phyloP scores from a whole-genome alignment of 108 stramenopile genomes.

The Cyclostephanos invisitatus region DNA sequence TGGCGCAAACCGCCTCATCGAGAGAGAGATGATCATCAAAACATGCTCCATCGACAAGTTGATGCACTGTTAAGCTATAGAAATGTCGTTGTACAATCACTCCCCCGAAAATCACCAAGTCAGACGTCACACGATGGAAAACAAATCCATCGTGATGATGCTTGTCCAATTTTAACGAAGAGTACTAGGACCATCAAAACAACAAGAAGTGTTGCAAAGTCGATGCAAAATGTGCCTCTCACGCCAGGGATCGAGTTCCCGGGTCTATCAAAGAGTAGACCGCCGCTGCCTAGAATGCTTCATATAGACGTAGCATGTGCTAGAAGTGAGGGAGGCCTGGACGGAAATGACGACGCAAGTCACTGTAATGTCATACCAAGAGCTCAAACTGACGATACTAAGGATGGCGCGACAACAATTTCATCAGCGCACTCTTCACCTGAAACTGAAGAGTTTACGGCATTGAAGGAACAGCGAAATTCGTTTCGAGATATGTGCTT shows the following conservation, averaged over 20 bases:
- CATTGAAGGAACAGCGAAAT: slow-evolving; percentile 73
- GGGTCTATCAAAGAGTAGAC: slow-evolving; percentile 26
- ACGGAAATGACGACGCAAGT: slow-evolving; percentile 52
- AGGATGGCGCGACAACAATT: slow-evolving; percentile 76
- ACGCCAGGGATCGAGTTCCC: slow-evolving; percentile 24
- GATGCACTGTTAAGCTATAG: slow-evolving; percentile 52
- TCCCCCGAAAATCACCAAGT: slow-evolving; percentile 24
- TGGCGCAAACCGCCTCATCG: slow-evolving; percentile 22
- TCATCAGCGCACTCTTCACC: slow-evolving; percentile 65
- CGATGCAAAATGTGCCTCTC: slow-evolving; percentile 6
- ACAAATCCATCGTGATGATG: slow-evolving; percentile 32
- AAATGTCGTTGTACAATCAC: slow-evolving; percentile 43
- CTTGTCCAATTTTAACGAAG: slow-evolving; percentile 5
- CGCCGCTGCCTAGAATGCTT: slow-evolving; percentile 40
- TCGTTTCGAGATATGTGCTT: slow-evolving; percentile 78
- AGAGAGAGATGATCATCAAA: slow-evolving; percentile 31
- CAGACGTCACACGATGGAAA: slow-evolving; percentile 42
- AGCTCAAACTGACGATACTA: slow-evolving; percentile 46
- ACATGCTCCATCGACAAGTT: slow-evolving; percentile 37
- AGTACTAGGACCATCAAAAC: slow-evolving; percentile 35
- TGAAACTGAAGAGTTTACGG: slow-evolving; percentile 58
- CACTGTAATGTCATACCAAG: slow-evolving; percentile 53
- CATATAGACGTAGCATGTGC: slow-evolving; percentile 52
- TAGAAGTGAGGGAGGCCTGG: slow-evolving; percentile 66
- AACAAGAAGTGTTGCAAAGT: slow-evolving; percentile 7